Evolutionary conservation across 257 asterid genomes (phyloP).

Genomic region (Echites panduratus): DNA sequence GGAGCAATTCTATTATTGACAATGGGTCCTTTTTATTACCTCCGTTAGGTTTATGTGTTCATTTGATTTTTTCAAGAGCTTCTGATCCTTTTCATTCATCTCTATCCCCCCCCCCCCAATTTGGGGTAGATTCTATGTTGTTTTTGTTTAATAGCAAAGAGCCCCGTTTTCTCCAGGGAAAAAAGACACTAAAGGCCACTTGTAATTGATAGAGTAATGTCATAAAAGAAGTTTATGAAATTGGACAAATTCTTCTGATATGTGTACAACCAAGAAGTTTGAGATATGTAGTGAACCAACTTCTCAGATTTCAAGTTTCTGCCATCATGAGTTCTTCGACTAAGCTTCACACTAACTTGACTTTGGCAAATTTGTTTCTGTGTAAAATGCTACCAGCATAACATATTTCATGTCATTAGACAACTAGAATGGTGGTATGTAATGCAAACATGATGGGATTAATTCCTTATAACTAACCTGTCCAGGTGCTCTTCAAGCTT

Average conservation of each 20-base stretch:
- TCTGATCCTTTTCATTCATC: too few relatives aligned
- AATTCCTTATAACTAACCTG: conserved; percentile 40
- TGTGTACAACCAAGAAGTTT: neutral
- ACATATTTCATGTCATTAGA: neutral
- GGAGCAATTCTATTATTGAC: too few relatives aligned
- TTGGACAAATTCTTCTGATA: neutral
- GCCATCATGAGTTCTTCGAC: neutral
- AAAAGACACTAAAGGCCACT: too few relatives aligned
- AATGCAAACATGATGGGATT: neutral
- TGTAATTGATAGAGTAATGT: neutral
- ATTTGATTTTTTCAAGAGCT: too few relatives aligned
- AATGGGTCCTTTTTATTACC: too few relatives aligned
- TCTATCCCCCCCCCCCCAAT: too few relatives aligned
- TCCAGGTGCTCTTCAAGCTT: conserved; percentile 90
- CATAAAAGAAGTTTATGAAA: neutral
- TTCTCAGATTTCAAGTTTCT: neutral
- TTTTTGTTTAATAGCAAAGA: too few relatives aligned
- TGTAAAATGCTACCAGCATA: neutral
- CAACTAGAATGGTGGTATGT: neutral
- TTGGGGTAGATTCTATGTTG: too few relatives aligned
- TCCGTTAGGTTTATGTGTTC: too few relatives aligned
- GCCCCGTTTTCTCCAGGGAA: too few relatives aligned
- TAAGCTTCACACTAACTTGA: neutral
- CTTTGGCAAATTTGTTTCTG: neutral
- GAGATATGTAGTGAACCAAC: neutral